Percentiles rank a stretch among this genome's conserved stretches.
Evolutionary conservation across 2,329 filamentous ascomycete genomes (phyloP).

Genomic region (Colletotrichum chlorophyti): DNA sequence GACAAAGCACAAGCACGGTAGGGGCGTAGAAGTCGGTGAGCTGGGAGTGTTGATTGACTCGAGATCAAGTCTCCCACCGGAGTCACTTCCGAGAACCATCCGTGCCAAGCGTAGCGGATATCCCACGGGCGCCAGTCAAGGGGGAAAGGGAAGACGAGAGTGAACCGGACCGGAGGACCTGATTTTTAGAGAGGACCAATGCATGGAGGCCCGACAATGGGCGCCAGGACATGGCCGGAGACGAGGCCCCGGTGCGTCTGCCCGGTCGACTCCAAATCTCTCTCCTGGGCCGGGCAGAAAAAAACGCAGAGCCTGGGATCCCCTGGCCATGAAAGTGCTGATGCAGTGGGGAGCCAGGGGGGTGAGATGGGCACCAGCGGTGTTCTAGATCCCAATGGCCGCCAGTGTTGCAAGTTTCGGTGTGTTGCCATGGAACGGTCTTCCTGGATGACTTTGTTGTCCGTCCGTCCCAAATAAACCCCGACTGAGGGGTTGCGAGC

Average conservation of each 20-base stretch:
- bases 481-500: too few species aligned
- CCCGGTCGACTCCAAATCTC: not conserved
- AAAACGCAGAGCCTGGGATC: not conserved
- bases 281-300: not conserved
- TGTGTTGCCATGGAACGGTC: conserved; percentile 15
- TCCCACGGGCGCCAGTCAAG: not conserved
- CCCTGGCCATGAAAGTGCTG: not conserved
- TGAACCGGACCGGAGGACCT: conserved; percentile 9
- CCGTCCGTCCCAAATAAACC: too few species aligned
- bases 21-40: too few species aligned
- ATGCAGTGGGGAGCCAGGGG: not conserved
- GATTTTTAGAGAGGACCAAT: not conserved
- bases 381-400: conserved; percentile 26
- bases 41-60: too few species aligned
- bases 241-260: not conserved
- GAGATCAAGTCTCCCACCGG: too few species aligned
- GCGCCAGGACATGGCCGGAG: not conserved
- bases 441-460: too few species aligned
- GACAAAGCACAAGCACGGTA: too few species aligned
- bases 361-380: conserved; percentile 1
- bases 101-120: not conserved
- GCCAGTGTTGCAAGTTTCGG: conserved; percentile 22
- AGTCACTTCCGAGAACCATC: not conserved
- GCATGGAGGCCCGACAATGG: not conserved
- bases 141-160: not conserved